Evolutionary conservation across 2,329 filamentous ascomycete species (phyloP), one percentile per base, ranked within the genome.

Genomic region (Magnaporthiopsis incrustans): DNA sequence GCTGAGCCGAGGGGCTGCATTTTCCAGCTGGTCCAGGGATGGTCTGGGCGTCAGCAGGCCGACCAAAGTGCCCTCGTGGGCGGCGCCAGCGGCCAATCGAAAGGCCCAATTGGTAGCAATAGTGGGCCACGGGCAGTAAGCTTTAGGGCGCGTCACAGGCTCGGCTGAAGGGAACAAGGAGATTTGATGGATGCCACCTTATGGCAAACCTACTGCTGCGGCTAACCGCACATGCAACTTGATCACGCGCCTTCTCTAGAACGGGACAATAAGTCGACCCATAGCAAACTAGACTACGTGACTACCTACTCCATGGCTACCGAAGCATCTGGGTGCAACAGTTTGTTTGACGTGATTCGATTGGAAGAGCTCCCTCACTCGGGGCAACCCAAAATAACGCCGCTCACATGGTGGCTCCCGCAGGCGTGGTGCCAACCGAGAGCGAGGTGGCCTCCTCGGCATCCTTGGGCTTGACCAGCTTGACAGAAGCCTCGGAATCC

Each of bases 401-500:
- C 27, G 3, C 27, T 67, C 64, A 73, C 65, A 69, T 71, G 8
- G 73, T 74, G 3, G 73, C 71, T 5, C 73, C 73, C 1, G 71
- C 72, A 10, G 72, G 70, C 63, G 70, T 64, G 4, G 67, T 66
- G 58, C 72, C 72, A 30, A 70, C 65, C 3, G 71, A 68, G 65
- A 74, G 59, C 27, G 65, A 70, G 3, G 73, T 67, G 1, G 67
- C 70, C 64, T 74, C 73, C 64, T 76, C 72, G 0, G 66, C 69
- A 56, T 66, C 69, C 58, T 72, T 72, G 32, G 72, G 71, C 65
- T 75, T 72, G 11, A 73, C 74, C 10, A 78, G 68, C 8, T 68
- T 68, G 33, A 78, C 73, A 35, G 71, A 71, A 44, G 77, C 70
- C 7, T 70, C 70, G 1, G 72, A 64, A 33, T 77, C 76, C 62